These are phyloP conservation scores for Thymus mandschuricus DNA, from an alignment of 257 asterid species.

Conservation along the genomic window DNA sequence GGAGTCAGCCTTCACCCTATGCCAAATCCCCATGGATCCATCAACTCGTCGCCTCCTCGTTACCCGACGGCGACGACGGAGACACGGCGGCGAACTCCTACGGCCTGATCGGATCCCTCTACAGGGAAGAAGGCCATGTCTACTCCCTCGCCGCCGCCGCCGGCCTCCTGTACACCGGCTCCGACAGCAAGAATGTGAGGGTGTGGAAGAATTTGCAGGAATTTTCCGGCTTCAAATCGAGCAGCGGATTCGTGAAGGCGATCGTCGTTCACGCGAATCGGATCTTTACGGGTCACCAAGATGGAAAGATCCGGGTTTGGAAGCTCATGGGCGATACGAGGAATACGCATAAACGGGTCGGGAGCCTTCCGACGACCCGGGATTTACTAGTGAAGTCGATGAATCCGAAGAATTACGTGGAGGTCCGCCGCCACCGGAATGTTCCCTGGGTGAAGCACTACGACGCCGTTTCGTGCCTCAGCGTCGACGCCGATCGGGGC, in stretches of 20 bases:
- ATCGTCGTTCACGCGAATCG: constrained; percentile 55
- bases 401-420: constrained; percentile 72
- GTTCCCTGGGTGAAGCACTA: constrained; percentile 85
- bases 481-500: constrained; percentile 55
- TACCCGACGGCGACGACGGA: constrained; percentile 16
- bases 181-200: constrained; percentile 77
- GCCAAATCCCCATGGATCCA: constrained; percentile 79
- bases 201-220: constrained; percentile 81
- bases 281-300: constrained; percentile 87
- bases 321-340: constrained; percentile 40
- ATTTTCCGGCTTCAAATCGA: constrained; percentile 71
- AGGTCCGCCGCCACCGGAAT: constrained; percentile 53
- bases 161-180: constrained; percentile 73
- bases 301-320: constrained; percentile 90
- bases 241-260: constrained; percentile 84
- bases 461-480: constrained; percentile 82
- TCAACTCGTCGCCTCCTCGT: constrained; percentile 31
- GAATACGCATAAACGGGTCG: constrained; percentile 55
- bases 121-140: constrained; percentile 73
- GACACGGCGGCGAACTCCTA: constrained; percentile 1
- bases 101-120: constrained; percentile 64
- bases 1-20: constrained; percentile 75
- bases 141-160: constrained; percentile 72
- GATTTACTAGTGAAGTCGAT: constrained; percentile 62
- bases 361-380: constrained; percentile 70